These are phyloP conservation scores for Cryptosporidium tyzzeri DNA, from an alignment of 169 alveolate genomes.

Conservation along the genomic window DNA sequence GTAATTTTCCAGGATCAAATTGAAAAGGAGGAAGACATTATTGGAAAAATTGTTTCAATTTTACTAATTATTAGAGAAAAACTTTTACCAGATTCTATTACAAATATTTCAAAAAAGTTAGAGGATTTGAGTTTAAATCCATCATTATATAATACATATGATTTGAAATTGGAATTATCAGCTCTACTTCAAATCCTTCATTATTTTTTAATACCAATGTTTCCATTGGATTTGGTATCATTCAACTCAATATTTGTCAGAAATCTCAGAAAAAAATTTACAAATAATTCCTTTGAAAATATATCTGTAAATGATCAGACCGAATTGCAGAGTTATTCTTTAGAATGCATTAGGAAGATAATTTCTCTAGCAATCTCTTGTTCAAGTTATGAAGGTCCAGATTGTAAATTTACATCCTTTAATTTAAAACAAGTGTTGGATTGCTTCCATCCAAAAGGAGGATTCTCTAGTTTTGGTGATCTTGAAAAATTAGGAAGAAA, in stretches of 20 bases:
- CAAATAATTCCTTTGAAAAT: conserved; percentile 33
- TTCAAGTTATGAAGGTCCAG: conserved; percentile 64
- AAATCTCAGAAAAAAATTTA: conserved; percentile 32
- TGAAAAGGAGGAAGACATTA: conserved; percentile 3
- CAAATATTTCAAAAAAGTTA: not conserved
- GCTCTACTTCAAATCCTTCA: conserved; percentile 14
- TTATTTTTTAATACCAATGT: conserved; percentile 17
- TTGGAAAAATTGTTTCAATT: conserved; percentile 1
- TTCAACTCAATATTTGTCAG: conserved; percentile 25
- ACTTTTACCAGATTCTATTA: conserved; percentile 38
- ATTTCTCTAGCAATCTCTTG: conserved; percentile 48
- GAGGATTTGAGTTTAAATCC: conserved; percentile 12
- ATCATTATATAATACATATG: not conserved
- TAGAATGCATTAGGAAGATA: not conserved
- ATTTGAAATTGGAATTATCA: not conserved
- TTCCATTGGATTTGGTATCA: conserved; percentile 21
- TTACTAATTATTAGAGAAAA: conserved; percentile 22
- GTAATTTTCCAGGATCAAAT: not conserved
- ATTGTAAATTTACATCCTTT: conserved; percentile 30
- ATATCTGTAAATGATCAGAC: not conserved
- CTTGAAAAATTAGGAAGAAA: not conserved
- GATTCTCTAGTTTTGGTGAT: not conserved
- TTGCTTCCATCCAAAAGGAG: not conserved
- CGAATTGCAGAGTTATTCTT: not conserved
- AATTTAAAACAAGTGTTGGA: conserved; percentile 15